phyloP scores from a whole-genome alignment of 106 monocot genomes.

The Vanilla planifolia region DNA sequence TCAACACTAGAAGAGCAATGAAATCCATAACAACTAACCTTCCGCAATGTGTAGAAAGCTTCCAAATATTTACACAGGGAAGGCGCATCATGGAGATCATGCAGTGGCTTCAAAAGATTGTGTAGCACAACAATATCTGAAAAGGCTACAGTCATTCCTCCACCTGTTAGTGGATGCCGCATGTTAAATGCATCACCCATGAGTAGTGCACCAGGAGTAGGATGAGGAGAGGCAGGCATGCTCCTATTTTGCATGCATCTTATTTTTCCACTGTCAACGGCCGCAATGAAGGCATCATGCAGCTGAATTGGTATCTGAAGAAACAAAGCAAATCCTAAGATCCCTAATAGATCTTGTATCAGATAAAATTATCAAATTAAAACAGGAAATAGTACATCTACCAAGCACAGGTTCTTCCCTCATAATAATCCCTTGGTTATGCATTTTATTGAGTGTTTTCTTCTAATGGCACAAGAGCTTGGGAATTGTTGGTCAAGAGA shows the following conservation, averaged over 20 bases:
- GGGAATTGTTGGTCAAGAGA: too few relatives aligned
- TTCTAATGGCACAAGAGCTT: too few relatives aligned
- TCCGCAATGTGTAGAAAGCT: slow-evolving; percentile 87
- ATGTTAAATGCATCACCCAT: slow-evolving; percentile 99
- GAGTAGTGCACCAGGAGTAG: slow-evolving; percentile 83
- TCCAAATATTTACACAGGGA: slow-evolving; percentile 84
- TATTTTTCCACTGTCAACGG: slow-evolving; percentile 70
- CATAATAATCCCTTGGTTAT: too few relatives aligned
- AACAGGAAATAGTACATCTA: neutral
- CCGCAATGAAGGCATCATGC: slow-evolving; percentile 50
- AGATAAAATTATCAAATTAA: neutral
- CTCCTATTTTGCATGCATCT: slow-evolving; percentile 78
- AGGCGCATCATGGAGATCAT: slow-evolving; percentile 59
- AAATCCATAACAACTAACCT: slow-evolving; percentile 30
- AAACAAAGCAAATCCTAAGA: neutral
- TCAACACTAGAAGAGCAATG: too few relatives aligned
- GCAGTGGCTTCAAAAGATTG: slow-evolving; percentile 76
- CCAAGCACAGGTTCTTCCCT: too few relatives aligned
- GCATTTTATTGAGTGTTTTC: too few relatives aligned
- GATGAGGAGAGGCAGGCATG: slow-evolving; percentile 87
- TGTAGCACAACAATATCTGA: slow-evolving; percentile 74
- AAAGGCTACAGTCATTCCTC: slow-evolving; percentile 93
- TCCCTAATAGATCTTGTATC: too few relatives aligned
- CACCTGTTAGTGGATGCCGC: slow-evolving; percentile 96
- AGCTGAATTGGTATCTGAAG: slow-evolving; percentile 58